These are phyloP conservation scores for Taxillus chinensis DNA, from an alignment of 164 flowering plant genomes.

Conservation along the genomic window DNA sequence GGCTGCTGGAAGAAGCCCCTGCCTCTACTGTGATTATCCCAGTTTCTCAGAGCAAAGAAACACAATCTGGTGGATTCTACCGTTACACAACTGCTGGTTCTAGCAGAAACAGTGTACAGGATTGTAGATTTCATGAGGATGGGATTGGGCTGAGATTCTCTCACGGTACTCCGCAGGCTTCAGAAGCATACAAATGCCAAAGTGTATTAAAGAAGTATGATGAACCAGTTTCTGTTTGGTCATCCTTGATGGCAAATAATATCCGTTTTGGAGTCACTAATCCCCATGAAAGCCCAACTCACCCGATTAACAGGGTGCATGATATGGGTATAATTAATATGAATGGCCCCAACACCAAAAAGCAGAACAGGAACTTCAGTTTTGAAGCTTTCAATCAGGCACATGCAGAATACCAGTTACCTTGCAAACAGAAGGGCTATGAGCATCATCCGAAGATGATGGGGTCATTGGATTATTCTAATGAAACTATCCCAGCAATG, in stretches of 20 bases:
- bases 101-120: constrained; percentile 13
- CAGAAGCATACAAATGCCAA: constrained; percentile 18
- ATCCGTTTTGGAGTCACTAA: constrained; percentile 9
- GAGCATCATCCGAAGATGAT: constrained; percentile 14
- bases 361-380: constrained; percentile 11
- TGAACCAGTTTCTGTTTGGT: constrained; percentile 16
- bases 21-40: constrained; percentile 13
- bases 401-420: constrained; percentile 12
- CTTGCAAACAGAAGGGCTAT: constrained; percentile 16
- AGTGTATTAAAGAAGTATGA: constrained; percentile 12
- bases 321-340: constrained; percentile 11
- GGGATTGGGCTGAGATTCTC: constrained; percentile 13
- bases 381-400: constrained; percentile 14
- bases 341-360: constrained; percentile 15
- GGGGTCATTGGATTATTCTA: constrained; percentile 35
- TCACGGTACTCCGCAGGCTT: constrained; percentile 13
- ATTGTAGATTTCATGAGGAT: constrained; percentile 20
- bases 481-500: constrained; percentile 60
- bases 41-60: constrained; percentile 17
- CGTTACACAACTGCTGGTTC: constrained; percentile 20
- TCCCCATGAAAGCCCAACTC: constrained; percentile 16
- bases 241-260: constrained; percentile 16
- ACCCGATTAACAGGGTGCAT: constrained; percentile 7
- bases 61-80: constrained; percentile 11
- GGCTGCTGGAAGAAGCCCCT: constrained; percentile 16